Evolutionary conservation across 169 alveolate species (phyloP).

Genomic region (Plasmodium billcollinsi): DNA sequence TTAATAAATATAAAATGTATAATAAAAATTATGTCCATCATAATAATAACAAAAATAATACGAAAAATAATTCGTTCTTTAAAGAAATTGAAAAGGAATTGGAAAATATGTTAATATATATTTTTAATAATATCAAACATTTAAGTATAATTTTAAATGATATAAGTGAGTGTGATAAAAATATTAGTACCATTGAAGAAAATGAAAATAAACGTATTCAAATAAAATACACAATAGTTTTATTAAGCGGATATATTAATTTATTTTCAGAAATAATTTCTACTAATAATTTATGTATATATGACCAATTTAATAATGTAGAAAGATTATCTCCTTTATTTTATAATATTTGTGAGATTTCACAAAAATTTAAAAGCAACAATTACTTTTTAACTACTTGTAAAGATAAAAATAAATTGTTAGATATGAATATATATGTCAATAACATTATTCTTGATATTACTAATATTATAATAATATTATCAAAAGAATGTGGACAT

Average conservation of each 20-base stretch:
- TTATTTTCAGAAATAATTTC: constrained; percentile 28
- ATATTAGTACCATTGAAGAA: neutral
- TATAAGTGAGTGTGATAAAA: neutral
- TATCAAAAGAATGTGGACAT: neutral
- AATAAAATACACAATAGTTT: constrained; percentile 15
- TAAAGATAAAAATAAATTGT: constrained; percentile 7
- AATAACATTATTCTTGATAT: constrained; percentile 50
- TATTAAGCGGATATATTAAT: constrained; percentile 40
- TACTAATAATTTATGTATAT: neutral
- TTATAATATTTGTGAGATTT: constrained; percentile 8
- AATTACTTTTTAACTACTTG: constrained; percentile 2
- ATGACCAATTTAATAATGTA: neutral
- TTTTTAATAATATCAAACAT: constrained; percentile 22
- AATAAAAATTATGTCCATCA: neutral
- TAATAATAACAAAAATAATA: neutral
- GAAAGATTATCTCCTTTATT: neutral
- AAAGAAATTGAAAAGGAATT: constrained; percentile 4
- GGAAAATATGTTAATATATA: constrained; percentile 17
- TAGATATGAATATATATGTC: constrained; percentile 23
- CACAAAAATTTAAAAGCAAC: constrained; percentile 14
- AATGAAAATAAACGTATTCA: constrained; percentile 21
- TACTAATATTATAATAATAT: constrained; percentile 15
- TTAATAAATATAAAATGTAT: neutral
- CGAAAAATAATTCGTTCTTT: neutral
- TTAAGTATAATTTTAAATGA: constrained; percentile 16